Percentiles rank a stretch among this genome's conserved stretches.
phyloP scores from a whole-genome alignment of 1,139 yeast genomes.

The Pichia sp. region DNA sequence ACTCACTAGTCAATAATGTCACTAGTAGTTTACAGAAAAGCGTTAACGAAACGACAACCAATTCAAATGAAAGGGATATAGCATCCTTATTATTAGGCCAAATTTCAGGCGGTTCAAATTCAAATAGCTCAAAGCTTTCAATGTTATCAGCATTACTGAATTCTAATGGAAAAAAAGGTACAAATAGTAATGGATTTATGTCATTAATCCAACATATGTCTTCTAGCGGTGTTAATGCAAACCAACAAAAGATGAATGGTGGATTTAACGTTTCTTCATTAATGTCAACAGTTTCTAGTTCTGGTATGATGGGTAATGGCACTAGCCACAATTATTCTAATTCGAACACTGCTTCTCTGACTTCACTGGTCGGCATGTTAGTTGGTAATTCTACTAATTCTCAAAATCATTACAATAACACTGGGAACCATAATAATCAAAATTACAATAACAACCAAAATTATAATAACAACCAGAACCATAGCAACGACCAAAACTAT shows the following conservation, averaged over 20 bases:
- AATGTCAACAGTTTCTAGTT: conserved; percentile 16
- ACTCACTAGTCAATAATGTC: conserved; percentile 20
- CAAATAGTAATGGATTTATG: conserved; percentile 17
- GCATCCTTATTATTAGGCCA: conserved; percentile 25
- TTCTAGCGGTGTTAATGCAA: conserved; percentile 23
- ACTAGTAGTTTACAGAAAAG: conserved; percentile 19
- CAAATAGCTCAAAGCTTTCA: conserved; percentile 23
- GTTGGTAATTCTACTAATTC: conserved; percentile 11
- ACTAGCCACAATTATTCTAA: not conserved
- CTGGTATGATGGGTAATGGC: conserved; percentile 13
- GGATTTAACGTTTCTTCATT: conserved; percentile 25
- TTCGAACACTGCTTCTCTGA: conserved; percentile 2
- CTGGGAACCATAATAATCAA: not conserved
- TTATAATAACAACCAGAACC: no score
- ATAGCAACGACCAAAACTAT: no score
- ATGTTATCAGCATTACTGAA: conserved; percentile 23
- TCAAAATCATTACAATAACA: not conserved
- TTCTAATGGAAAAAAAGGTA: conserved; percentile 11
- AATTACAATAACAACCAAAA: no score
- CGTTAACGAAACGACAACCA: conserved; percentile 19
- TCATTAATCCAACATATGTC: conserved; percentile 23
- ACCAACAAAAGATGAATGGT: conserved; percentile 21
- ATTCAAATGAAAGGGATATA: conserved; percentile 25
- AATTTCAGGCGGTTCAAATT: conserved; percentile 20
- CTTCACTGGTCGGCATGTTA: conserved; percentile 10